Evolutionary conservation across 345 rosid species (phyloP), one percentile per base, ranked within the genome.

Genomic region (Anastatica hierochuntica): DNA sequence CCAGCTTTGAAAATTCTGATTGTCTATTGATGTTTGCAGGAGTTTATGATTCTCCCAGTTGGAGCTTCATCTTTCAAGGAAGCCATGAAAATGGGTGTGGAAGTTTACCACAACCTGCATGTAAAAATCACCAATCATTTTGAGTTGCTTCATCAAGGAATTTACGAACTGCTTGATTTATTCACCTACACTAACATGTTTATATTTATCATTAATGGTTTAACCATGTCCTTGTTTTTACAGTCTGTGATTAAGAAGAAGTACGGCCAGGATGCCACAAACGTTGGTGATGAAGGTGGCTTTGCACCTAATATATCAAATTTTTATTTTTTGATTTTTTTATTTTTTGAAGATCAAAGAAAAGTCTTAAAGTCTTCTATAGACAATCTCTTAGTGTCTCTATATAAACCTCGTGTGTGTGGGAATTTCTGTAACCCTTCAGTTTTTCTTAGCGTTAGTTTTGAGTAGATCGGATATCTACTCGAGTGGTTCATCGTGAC

Each of bases 1-100:
- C 6, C 14, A 19, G 18, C 31, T 13, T 17, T 18, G 1, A 2
- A 27, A 4, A 4, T 54, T 21, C 42, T 66, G 30, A 15, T n/a
- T 3, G 4, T 26, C 6, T 16, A 13, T 14, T 16, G 23, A n/a
- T 18, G 15, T 35, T 17, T 55, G 37, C 62, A 88, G 92, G 97
- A 90, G 73, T 90, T 90, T 72, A 90, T 90, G 98, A 90, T 90
- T 65, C 95, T 90, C 42, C 98, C 96, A 38, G 77, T 83, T 14
- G 92, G 98, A 33, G 98, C 98, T 33, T 72, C 84, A 24, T 77
- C 87, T 58, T 90, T 87, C 72, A 90, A 78, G 37, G 54, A 92
- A 76, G 95, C 95, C 72, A 92, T 92, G 98, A 88, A 92, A 79
- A 92, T 92, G 94, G 98, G 98, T 49, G 90, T 80, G 19, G 97